Base-by-base conservation (phyloP, 2,329 filamentous ascomycete species). In the Sporothrix euskadiensis region DNA sequence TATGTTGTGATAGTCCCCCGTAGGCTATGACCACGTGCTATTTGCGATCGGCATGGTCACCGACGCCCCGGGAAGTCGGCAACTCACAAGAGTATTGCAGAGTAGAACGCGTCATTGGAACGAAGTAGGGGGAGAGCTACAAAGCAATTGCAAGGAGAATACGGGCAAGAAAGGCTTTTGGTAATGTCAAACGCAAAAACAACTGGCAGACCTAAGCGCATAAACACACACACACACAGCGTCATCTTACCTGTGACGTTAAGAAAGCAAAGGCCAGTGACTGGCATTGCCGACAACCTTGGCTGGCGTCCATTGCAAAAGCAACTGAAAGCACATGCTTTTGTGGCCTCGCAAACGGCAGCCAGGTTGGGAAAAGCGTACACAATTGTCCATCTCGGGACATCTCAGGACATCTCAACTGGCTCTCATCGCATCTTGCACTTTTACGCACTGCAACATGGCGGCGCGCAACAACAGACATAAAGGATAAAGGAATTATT, bases 1-100 rank as follows among this genome's bases (percentile, higher is more conserved):
- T 54, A n/a, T 54, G n/a, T 22, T 54, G 52, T 54, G n/a, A 1
- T 63, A 26, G 39, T 47, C 61, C 39, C 39, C n/a, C 16, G 61
- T 47, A 44, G 61, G 39, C 56, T 47, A 44, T 47, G 39, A 10
- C 61, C 61, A 47, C 22, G 61, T 65, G 61, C 39, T 47, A n/a
- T 44, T 44, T 65, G 61, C n/a, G 61, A 65, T 65, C 61, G 61
- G 61, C 39, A 44, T 44, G n/a, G 59, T 26, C 59, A n/a, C 59
- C 39, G 59, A 65, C n/a, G 35, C 39, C 39, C n/a, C 59, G 35
- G 35, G 19, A 7, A 44, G 59, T 9, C n/a, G 59, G 59, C 35
- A 41, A 22, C 8, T n/a, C n/a, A 14, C 49, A 52, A 22, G 7
- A 56, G 52, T 56, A 52, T 10, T 54, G 19, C 2, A 12, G 12